Evolutionary conservation across 208 protist genomes (phyloP), one percentile per base, ranked within the genome.

Genomic region (Acanthamoeba royreba): DNA sequence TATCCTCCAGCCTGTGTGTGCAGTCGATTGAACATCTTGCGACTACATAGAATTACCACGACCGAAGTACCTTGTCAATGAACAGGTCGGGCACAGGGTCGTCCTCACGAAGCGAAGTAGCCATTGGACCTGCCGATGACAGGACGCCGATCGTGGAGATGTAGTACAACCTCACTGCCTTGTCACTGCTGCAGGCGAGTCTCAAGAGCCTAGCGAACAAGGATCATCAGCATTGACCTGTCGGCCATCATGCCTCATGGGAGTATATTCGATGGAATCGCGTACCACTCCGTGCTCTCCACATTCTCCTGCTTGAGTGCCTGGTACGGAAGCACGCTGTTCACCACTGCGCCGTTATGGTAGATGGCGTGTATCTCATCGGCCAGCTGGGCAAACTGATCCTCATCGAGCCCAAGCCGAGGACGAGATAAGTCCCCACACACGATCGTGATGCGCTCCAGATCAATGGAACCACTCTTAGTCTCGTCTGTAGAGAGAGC

Each of bases 1-100:
- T 92, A 90, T 25, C 83, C 83, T 13, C 81, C 81, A 28, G 74
- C 38, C 74, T 86, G 19, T 11, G 4, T 13, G 52, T 58, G 52
- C 22, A n/a, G 55, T 17, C 55, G 55, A 4, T 22, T 66, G 1
- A 28, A 38, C 46, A 1, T 2, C 42, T 19, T 52, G 38, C n/a
- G 72, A 42, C 15, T 11, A 15, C n/a, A 11, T n/a, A 83, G 40
- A 83, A 17, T 5, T 11, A 5, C 5, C 72, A 83, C n/a, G 22
- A 83, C 31, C 9, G 72, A 17, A 5, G 25, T 31, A 89, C 52
- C 49, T 89, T 40, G 35, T 90, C 33, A 33, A 69, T 31, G 47
- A 63, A 66, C n/a, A 90, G 35, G 49, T 90, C 83, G 35, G 49
- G 81, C n/a, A 89, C 81, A 33, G 81, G 81, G 46, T 89, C 83